phyloP scores from a whole-genome alignment of 148 eudicot species.

The Rhododendron mucronatum region DNA sequence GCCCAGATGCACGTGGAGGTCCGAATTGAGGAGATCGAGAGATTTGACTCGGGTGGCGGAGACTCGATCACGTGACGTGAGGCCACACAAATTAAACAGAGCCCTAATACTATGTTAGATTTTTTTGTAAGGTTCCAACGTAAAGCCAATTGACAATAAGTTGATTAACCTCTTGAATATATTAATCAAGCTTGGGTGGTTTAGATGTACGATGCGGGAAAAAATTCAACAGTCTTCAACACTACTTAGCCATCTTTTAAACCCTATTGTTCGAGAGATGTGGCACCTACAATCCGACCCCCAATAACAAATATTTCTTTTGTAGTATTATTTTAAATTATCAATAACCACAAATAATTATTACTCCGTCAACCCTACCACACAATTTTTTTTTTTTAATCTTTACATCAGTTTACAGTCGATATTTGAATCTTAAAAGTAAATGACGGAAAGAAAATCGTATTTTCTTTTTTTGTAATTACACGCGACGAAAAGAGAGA shows the following conservation, averaged over 20 bases:
- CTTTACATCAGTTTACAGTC: neutral
- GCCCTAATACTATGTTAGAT: no score
- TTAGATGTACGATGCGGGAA: no score
- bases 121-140: no score
- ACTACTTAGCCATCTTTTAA: neutral
- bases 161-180: no score
- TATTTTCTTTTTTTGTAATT: neutral
- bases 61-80: no score
- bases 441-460: neutral
- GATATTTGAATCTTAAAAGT: neutral
- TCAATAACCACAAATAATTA: neutral
- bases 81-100: no score
- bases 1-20: no score
- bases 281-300: neutral
- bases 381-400: neutral
- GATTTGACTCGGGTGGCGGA: no score
- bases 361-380: neutral
- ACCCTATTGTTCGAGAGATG: neutral
- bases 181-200: no score
- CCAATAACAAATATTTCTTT: neutral
- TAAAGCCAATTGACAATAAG: no score
- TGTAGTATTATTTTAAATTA: neutral
- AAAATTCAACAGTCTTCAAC: no score
- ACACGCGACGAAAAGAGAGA: neutral
- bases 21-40: no score